Conservation (phyloP, 768 basidiomycete species). For the Vararia minispora region DNA sequence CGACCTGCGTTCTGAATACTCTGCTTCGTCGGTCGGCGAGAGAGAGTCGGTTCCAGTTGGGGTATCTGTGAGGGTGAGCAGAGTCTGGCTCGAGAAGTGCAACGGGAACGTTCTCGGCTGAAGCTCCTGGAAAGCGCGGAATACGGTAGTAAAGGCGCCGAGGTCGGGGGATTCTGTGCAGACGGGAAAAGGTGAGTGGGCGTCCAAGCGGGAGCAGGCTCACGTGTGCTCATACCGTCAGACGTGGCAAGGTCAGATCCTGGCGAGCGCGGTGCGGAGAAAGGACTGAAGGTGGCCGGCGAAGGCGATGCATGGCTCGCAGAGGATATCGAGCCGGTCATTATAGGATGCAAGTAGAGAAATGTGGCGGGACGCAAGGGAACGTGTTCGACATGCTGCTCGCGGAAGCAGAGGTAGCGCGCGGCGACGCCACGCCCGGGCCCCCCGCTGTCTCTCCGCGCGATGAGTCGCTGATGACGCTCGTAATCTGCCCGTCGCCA, state of each 20-base stretch:
- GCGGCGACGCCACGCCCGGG: too few relatives aligned
- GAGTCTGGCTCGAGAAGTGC: slow-evolving; percentile 8
- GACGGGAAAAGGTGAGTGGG: background rate
- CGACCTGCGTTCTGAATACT: slow-evolving; percentile 30
- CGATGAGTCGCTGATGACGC: too few relatives aligned
- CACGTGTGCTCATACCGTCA: slow-evolving; percentile 28
- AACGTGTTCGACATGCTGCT: slow-evolving; percentile 3
- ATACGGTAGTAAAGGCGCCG: slow-evolving; percentile 59
- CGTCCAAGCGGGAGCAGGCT: too few relatives aligned
- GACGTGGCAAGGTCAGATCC: slow-evolving; percentile 25
- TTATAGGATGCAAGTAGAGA: slow-evolving; percentile 11
- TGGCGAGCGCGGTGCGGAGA: slow-evolving; percentile 21
- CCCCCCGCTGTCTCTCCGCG: too few relatives aligned
- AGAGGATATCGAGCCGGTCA: slow-evolving; percentile 24
- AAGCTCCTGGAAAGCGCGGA: slow-evolving; percentile 51
- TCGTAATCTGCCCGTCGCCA: too few relatives aligned
- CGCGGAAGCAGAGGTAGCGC: too few relatives aligned
- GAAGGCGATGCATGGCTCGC: slow-evolving; percentile 25
- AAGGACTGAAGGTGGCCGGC: slow-evolving; percentile 28
- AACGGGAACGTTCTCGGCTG: slow-evolving; percentile 28
- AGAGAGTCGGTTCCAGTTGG: slow-evolving; percentile 20
- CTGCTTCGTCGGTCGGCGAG: slow-evolving; percentile 26
- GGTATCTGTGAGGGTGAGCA: slow-evolving; percentile 13
- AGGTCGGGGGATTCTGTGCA: slow-evolving; percentile 54
- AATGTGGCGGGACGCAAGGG: background rate